Evolutionary conservation across 164 flowering plant genomes (phyloP).

Genomic region (Akebia trifoliata): DNA sequence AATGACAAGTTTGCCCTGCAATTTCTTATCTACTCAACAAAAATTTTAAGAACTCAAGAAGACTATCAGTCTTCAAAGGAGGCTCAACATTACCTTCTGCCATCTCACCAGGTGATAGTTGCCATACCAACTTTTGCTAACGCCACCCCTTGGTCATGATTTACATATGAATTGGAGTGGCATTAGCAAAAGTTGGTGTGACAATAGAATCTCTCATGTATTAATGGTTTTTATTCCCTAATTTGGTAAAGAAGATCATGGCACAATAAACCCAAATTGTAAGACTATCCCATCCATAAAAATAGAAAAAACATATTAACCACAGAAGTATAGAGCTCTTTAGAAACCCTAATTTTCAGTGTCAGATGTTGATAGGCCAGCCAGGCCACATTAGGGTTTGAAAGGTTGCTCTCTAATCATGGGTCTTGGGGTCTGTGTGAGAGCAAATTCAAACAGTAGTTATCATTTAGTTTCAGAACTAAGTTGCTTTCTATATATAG

Average conservation of each 20-base stretch:
- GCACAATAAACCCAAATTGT: conserved; percentile 13
- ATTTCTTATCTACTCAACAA: conserved; percentile 1
- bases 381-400: conserved; percentile 20
- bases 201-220: too few species aligned
- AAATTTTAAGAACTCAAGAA: conserved; percentile 1
- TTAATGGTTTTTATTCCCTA: background rate
- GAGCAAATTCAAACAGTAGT: conserved; percentile 22
- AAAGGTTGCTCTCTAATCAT: conserved; percentile 42
- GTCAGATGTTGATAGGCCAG: conserved; percentile 57
- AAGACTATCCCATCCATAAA: conserved; percentile 13
- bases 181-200: too few species aligned
- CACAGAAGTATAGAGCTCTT: conserved; percentile 21
- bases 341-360: conserved; percentile 55
- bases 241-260: conserved; percentile 9
- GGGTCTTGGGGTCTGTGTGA: conserved; percentile 30
- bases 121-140: too few species aligned
- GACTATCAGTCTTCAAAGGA: conserved; percentile 12
- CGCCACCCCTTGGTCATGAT: too few species aligned
- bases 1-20: conserved; percentile 19
- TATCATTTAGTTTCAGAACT: conserved; percentile 18
- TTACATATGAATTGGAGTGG: too few species aligned
- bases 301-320: conserved; percentile 13
- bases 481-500: conserved; percentile 26
- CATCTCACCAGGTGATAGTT: conserved; percentile 28
- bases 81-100: conserved; percentile 21